Base-by-base conservation (phyloP, 2,329 filamentous ascomycete species). In the Alternaria atra region DNA sequence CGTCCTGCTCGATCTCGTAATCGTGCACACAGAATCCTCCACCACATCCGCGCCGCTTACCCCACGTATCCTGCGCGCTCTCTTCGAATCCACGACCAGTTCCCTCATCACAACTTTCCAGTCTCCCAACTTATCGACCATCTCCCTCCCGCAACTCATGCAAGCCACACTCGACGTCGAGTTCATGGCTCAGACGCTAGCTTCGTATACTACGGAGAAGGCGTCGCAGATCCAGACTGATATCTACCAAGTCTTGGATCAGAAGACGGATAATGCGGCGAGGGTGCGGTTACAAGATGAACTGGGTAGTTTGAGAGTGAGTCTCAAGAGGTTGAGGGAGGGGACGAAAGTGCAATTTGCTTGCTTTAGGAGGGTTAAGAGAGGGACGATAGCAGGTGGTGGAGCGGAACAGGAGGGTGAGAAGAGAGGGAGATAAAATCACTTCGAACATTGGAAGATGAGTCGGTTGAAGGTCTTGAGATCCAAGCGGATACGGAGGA, bases 81-180 rank as follows among this genome's bases (percentile, higher is more conserved):
- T 98, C 32, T 88, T 98, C 39, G 93, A 97, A 75, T 88, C 93
- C 73, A 86, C 91, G 10, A 94, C 91, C 10, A 82, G 86, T 6
- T 89, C 93, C 63, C 88, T 98, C n/a, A 88, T 97, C 15, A 86
- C 90, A 29, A 90, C 92, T 0, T 97, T 98, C 84, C 56, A 60
- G 23, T 69, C 68, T 0, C 52, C 64, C 4, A 84, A 86, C 77
- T 88, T 81, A 0, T 78, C 84, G 5, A 84, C 83, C 20, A 98
- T 95, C 80, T 86, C 89, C 1, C 88, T 99, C 0, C 84, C 90
- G 5, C 90, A 91, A 6, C 86, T 99, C 52, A 97, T 98, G 90
- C 96, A 99, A 80, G 96, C 96, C 1, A 99, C 95, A 0, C 87
- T 99, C 1, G 95, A 99, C 74, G 94, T 97, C 1, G 95, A 99